Evolutionary conservation across 140 eudicot species (phyloP).

Genomic region (Ambrosia hybrid): DNA sequence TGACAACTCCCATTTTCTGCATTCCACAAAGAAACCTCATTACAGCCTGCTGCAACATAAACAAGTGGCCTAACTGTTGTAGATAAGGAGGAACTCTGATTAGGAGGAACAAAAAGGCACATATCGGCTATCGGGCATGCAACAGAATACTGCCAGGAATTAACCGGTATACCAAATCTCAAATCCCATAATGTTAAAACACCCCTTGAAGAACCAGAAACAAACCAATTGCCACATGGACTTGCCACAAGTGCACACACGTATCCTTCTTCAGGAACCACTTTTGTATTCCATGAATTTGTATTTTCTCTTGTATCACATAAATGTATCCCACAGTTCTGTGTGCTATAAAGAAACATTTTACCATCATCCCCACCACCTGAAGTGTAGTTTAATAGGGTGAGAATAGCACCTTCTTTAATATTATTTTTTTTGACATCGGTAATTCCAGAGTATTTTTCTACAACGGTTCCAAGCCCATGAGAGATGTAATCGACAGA

Average conservation of each 20-base stretch:
- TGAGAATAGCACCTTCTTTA: slow-evolving; percentile 80
- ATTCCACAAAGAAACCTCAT: slow-evolving; percentile 96
- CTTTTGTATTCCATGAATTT: slow-evolving; percentile 66
- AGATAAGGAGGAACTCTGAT: slow-evolving; percentile 55
- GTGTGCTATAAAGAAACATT: slow-evolving; percentile 80
- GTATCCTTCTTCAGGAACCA: slow-evolving; percentile 78
- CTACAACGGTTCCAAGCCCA: slow-evolving; percentile 82
- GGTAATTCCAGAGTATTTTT: slow-evolving; percentile 85
- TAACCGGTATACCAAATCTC: slow-evolving; percentile 86
- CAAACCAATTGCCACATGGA: slow-evolving; percentile 98
- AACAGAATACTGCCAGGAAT: slow-evolving; percentile 82
- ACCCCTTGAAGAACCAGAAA: slow-evolving; percentile 96
- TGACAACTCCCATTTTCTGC: slow-evolving; percentile 98
- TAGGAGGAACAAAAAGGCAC: slow-evolving; percentile 78
- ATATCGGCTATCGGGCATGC: slow-evolving; percentile 70
- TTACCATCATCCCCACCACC: slow-evolving; percentile 55
- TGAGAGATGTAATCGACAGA: slow-evolving; percentile 81
- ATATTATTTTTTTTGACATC: slow-evolving; percentile 60
- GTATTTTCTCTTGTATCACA: slow-evolving; percentile 70
- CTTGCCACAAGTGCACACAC: slow-evolving; percentile 70
- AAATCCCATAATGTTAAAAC: slow-evolving; percentile 95
- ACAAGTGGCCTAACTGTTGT: slow-evolving; percentile 81
- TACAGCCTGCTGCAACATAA: slow-evolving; percentile 96
- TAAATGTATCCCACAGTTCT: slow-evolving; percentile 79
- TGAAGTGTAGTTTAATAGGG: slow-evolving; percentile 65